These are phyloP conservation scores for Beauveria australis DNA, from an alignment of 2,329 filamentous ascomycete species.

Conservation along the genomic window DNA sequence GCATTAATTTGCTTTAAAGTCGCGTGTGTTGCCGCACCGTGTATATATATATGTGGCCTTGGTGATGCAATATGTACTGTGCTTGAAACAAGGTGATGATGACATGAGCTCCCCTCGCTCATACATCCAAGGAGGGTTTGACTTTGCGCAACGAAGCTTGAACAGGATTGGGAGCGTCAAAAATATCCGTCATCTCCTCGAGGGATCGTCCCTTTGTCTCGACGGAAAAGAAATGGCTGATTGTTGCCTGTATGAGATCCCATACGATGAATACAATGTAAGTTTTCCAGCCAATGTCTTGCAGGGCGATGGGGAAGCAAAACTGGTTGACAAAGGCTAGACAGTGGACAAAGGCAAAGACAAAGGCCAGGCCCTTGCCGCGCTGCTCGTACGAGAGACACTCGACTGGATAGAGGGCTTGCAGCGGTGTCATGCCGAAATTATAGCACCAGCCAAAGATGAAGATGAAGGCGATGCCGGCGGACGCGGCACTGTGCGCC, in stretches of 20 bases:
- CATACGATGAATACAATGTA: conserved; percentile 26
- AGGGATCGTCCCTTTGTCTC: conserved; percentile 21
- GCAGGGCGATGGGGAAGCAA: conserved; percentile 33
- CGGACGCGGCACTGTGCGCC: not conserved
- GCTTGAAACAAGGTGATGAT: no score
- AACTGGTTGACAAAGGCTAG: conserved; percentile 26
- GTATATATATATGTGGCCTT: no score
- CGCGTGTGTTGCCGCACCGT: no score
- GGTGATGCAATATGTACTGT: no score
- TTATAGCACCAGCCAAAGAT: conserved; percentile 35
- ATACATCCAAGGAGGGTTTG: not conserved
- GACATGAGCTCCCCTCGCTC: not conserved
- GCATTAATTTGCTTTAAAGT: no score
- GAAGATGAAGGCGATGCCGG: conserved; percentile 29
- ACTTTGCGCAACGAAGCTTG: conserved; percentile 10
- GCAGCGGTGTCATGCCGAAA: conserved; percentile 38
- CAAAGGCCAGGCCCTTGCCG: conserved; percentile 32
- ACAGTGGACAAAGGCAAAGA: conserved; percentile 27
- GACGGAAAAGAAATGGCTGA: conserved; percentile 25
- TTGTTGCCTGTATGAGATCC: not conserved
- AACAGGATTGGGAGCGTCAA: conserved; percentile 17
- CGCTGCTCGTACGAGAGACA: conserved; percentile 30
- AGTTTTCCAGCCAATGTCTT: conserved; percentile 34
- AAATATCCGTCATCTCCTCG: conserved; percentile 21
- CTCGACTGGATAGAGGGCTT: conserved; percentile 37